phyloP scores from a whole-genome alignment of 345 rosid genomes.

The Lumnitzera racemosa region DNA sequence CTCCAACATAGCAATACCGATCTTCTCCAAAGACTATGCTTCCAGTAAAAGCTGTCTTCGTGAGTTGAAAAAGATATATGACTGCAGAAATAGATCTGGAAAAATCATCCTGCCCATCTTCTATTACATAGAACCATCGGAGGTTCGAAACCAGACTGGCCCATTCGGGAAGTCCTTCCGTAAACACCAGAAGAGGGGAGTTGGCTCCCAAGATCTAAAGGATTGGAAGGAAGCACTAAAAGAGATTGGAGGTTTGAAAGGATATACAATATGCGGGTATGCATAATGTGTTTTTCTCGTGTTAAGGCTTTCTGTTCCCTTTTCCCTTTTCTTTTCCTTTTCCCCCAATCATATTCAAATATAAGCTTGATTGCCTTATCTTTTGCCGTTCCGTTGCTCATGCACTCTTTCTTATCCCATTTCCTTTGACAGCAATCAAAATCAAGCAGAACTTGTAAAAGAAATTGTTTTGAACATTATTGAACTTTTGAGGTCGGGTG shows the following conservation, averaged over 20 bases:
- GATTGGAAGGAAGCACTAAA: neutral
- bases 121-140: neutral
- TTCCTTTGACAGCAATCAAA: no score
- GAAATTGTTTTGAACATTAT: neutral
- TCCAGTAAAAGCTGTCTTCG: neutral
- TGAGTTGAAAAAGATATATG: neutral
- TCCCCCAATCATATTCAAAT: no score
- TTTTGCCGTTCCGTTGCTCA: no score
- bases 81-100: rapidly evolving
- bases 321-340: no score
- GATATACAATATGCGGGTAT: neutral
- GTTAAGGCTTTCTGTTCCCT: no score
- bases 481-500: neutral
- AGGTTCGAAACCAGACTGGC: neutral
- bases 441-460: neutral
- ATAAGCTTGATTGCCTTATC: no score
- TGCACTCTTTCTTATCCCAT: no score
- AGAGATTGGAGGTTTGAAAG: neutral
- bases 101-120: neutral
- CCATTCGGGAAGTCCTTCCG: neutral
- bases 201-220: no score
- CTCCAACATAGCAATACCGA: neutral
- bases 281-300: no score
- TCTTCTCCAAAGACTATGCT: neutral
- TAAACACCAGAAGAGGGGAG: neutral